A percentile compares a stretch with the other conserved stretches of the same genome.
These are phyloP conservation scores for Antrodiella citrinella DNA, from an alignment of 768 basidiomycete genomes.

Conservation along the genomic window DNA sequence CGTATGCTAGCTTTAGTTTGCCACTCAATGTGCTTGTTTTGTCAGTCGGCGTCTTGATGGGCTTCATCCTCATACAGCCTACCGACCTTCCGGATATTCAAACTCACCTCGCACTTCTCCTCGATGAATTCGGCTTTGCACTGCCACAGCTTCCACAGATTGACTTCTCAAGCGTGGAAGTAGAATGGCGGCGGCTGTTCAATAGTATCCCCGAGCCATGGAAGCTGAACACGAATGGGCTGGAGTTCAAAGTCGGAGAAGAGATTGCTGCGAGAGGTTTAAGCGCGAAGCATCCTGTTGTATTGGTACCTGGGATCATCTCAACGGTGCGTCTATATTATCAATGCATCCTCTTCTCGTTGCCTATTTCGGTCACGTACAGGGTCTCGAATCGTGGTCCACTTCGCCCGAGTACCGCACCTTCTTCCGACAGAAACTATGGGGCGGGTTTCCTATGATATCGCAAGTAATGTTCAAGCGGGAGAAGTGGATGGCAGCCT, in stretches of 20 bases:
- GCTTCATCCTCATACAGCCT: constrained; percentile 58
- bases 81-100: constrained; percentile 63
- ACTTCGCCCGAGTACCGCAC: constrained; percentile 75
- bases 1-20: neutral
- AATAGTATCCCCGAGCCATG: constrained; percentile 72
- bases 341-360: neutral
- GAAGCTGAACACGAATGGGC: constrained; percentile 73
- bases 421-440: constrained; percentile 88
- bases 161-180: constrained; percentile 60
- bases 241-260: constrained; percentile 76
- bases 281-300: constrained; percentile 65
- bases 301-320: constrained; percentile 86
- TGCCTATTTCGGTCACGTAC: neutral
- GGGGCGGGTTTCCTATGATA: constrained; percentile 78
- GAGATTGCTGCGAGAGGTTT: constrained; percentile 55
- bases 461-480: constrained; percentile 77
- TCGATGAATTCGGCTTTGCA: constrained; percentile 64
- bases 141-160: constrained; percentile 56
- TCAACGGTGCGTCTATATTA: constrained; percentile 54
- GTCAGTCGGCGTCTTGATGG: constrained; percentile 61
- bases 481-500: constrained; percentile 82
- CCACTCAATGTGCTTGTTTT: neutral
- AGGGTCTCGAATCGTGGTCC: constrained; percentile 92
- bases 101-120: constrained; percentile 52
- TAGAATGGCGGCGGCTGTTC: constrained; percentile 62